A percentile compares a stretch with the other conserved stretches of the same genome.
Evolutionary conservation across 495 filamentous ascomycete species (phyloP).

Genomic region (Tetracladium marchalianum): DNA sequence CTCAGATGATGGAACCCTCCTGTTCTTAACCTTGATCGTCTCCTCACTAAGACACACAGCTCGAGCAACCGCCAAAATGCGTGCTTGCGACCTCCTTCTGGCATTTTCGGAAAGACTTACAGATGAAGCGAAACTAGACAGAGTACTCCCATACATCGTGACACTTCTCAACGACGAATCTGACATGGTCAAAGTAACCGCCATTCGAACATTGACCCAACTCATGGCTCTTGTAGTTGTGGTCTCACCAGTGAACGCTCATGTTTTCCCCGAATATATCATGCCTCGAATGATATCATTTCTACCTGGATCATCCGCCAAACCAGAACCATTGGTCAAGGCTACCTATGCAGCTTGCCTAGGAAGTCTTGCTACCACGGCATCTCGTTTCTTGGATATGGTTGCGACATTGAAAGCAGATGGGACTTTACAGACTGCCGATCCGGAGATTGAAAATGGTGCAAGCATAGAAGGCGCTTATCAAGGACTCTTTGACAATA

Average conservation of each 20-base stretch:
- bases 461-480: constrained; percentile 48
- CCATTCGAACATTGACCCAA: constrained; percentile 77
- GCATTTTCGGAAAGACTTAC: constrained; percentile 87
- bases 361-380: constrained; percentile 83
- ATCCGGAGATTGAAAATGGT: constrained; percentile 73
- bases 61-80: constrained; percentile 73
- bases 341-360: constrained; percentile 89
- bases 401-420: constrained; percentile 81
- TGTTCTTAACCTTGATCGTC: constrained; percentile 82
- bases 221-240: constrained; percentile 78
- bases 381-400: constrained; percentile 78
- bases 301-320: constrained; percentile 40
- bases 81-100: constrained; percentile 86
- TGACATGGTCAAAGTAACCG: constrained; percentile 74
- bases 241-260: constrained; percentile 88
- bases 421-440: constrained; percentile 65
- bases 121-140: constrained; percentile 94
- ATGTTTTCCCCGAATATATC: constrained; percentile 92
- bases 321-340: constrained; percentile 62
- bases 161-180: constrained; percentile 67
- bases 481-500: constrained; percentile 74
- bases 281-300: constrained; percentile 72
- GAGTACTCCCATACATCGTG: constrained; percentile 84
- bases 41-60: constrained; percentile 84
- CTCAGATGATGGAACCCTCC: constrained; percentile 78